Evolutionary conservation across 164 flowering plant genomes (phyloP).

Genomic region (Vitis amurensis): DNA sequence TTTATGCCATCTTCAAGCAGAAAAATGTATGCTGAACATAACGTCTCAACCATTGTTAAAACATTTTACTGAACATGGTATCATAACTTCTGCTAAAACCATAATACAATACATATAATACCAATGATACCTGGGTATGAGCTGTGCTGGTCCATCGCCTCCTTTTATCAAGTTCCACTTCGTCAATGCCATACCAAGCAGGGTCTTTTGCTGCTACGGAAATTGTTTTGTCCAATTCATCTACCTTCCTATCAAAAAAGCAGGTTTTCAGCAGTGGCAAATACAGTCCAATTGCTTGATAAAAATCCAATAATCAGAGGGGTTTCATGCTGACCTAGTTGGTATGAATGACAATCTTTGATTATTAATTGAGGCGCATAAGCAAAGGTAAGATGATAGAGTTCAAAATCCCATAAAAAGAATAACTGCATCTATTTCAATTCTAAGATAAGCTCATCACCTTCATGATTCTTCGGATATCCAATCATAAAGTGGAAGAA

Average conservation of each 20-base stretch:
- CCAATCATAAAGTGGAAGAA: not conserved
- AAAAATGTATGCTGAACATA: not conserved
- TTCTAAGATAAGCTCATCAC: conserved; percentile 1
- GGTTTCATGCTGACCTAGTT: not conserved
- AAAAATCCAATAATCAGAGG: not conserved
- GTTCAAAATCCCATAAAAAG: no score
- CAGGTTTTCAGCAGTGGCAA: conserved; percentile 31
- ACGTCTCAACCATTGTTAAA: not conserved
- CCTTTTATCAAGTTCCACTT: conserved; percentile 74
- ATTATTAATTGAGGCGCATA: conserved; percentile 3
- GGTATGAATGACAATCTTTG: not conserved
- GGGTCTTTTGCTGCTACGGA: conserved; percentile 86
- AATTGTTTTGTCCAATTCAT: conserved; percentile 84
- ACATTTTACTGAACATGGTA: not conserved
- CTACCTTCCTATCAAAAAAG: conserved; percentile 78
- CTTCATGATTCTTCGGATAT: not conserved
- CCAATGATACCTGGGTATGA: conserved; percentile 56
- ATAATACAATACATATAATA: not conserved
- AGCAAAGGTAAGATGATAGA: not conserved
- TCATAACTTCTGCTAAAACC: no score
- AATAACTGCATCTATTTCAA: no score
- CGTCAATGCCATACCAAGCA: conserved; percentile 67
- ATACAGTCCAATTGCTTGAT: not conserved
- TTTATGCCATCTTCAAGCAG: not conserved
- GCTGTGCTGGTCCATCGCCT: conserved; percentile 81